Conservation (phyloP, 176 grass and related monocot genomes). For the Typha latifolia region DNA sequence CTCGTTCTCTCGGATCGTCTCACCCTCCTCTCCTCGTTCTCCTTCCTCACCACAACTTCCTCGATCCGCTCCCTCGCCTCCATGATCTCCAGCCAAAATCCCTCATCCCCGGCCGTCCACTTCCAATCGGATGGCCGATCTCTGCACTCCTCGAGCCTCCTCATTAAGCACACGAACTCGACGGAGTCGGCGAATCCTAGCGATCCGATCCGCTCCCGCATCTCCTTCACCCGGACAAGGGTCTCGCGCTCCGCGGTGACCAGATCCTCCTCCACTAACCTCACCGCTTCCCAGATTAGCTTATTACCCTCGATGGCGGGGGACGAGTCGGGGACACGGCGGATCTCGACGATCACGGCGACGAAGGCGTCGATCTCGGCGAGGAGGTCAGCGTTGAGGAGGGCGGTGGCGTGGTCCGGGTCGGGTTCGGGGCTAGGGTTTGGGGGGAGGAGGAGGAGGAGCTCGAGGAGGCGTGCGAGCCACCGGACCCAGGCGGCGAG, state of each 20-base stretch:
- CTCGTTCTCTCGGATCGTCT: slow-evolving; percentile 32
- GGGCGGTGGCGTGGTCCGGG: neutral
- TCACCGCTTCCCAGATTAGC: slow-evolving; percentile 42
- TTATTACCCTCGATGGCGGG: slow-evolving; percentile 18
- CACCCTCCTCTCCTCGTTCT: slow-evolving; percentile 33
- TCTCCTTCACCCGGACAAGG: slow-evolving; percentile 36
- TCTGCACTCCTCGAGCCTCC: slow-evolving; percentile 30
- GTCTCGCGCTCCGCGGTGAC: slow-evolving; percentile 37
- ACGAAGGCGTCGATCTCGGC: slow-evolving; percentile 39
- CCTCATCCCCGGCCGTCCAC: slow-evolving; percentile 51
- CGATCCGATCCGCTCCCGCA: slow-evolving; percentile 45
- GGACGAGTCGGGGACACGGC: slow-evolving; percentile 26
- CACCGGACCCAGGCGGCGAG: slow-evolving; percentile 66
- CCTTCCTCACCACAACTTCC: slow-evolving; percentile 27
- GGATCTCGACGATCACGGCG: slow-evolving; percentile 38
- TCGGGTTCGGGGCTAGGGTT: neutral
- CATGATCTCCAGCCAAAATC: slow-evolving; percentile 23
- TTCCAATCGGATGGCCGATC: slow-evolving; percentile 40
- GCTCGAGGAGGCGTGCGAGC: slow-evolving; percentile 68
- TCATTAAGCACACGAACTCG: slow-evolving; percentile 58
- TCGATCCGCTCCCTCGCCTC: slow-evolving; percentile 36
- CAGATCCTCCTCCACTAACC: slow-evolving; percentile 56
- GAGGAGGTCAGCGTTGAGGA: slow-evolving; percentile 32
- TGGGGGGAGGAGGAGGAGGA: slow-evolving; percentile 49
- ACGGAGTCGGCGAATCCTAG: slow-evolving; percentile 54